Conservation (phyloP, 495 filamentous ascomycete species). For the Trichoderma parareesei region DNA sequence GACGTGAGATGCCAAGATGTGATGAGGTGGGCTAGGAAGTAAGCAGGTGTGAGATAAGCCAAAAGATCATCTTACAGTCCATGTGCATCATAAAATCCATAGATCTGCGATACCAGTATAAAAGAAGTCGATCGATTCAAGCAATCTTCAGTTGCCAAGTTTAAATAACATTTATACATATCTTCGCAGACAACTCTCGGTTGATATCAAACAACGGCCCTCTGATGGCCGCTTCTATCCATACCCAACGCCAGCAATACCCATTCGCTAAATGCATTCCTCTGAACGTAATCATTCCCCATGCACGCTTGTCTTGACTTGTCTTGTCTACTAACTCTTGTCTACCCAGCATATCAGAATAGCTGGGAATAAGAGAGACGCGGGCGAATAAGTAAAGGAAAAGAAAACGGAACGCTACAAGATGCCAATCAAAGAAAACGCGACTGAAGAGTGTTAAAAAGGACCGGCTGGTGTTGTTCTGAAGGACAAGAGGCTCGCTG, state of each 20-base stretch:
- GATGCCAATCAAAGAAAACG: not conserved
- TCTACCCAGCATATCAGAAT: not conserved
- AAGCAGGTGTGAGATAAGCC: not conserved
- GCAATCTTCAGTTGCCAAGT: not conserved
- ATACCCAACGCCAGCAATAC: not conserved
- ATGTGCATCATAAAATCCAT: not conserved
- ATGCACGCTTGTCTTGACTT: not conserved
- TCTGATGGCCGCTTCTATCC: constrained; percentile 1
- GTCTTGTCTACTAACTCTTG: not conserved
- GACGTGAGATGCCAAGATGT: too few relatives aligned
- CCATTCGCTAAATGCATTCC: not conserved
- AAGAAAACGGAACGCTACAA: not conserved
- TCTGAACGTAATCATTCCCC: not conserved
- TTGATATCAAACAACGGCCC: not conserved
- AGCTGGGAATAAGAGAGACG: not conserved
- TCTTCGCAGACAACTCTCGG: not conserved
- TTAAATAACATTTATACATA: not conserved
- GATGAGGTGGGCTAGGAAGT: too few relatives aligned
- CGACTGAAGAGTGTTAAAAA: not conserved
- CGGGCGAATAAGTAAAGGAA: not conserved
- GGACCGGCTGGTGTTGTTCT: not conserved
- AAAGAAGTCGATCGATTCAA: too few relatives aligned
- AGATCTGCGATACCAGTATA: too few relatives aligned
- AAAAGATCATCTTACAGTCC: not conserved
- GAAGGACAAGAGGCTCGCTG: not conserved